Evolutionary conservation across 257 asterid genomes (phyloP), one percentile per base, ranked within the genome.

Genomic region (Ligustrum vulgare): DNA sequence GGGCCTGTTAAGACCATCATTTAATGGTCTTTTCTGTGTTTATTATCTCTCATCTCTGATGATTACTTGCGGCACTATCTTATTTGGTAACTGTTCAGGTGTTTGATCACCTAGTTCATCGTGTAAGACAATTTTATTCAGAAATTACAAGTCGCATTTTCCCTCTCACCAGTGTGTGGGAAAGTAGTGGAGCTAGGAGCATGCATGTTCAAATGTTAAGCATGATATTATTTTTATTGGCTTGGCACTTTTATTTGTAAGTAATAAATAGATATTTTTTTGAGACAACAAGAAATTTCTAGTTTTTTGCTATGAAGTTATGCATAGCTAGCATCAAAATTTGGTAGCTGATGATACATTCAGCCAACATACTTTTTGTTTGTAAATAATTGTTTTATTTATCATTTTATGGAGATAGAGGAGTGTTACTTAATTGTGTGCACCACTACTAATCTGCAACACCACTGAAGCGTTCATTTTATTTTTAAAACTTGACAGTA

Each of bases 401-500:
- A 1, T 58, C 32, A n/a, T 58, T 20, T 58, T 20, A 8, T 58
- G 28, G 32, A n/a, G 10, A 51, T n/a, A 10, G 8, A 45, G n/a
- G 6, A 11, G 33, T 60, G 67, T n/a, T 49, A 56, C 64, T 22
- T 60, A 12, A 12, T 60, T 34, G 1, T 23, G 11, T 58, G 32
- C 8, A 58, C 32, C 32, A 20, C 31, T 13, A n/a, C 65, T 56
- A n/a, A n/a, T n/a, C n/a, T n/a, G n/a, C n/a, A n/a, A n/a, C 8
- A 58, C 32, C 32, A 20, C 31, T 13, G 6, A 10, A 58, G 67
- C 39, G 28, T 71, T 35, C 45, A 58, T 64, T 71, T 35, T 78
- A 54, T 69, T 39, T 28, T 28, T 28, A 28, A 28, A 75, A 54
- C 3, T 74, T 51, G 81, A 82, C 91, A 94, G 99, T 94, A 89